phyloP scores from a whole-genome alignment of 2,329 filamentous ascomycete genomes.

The Hymenoscyphus fructigenus region DNA sequence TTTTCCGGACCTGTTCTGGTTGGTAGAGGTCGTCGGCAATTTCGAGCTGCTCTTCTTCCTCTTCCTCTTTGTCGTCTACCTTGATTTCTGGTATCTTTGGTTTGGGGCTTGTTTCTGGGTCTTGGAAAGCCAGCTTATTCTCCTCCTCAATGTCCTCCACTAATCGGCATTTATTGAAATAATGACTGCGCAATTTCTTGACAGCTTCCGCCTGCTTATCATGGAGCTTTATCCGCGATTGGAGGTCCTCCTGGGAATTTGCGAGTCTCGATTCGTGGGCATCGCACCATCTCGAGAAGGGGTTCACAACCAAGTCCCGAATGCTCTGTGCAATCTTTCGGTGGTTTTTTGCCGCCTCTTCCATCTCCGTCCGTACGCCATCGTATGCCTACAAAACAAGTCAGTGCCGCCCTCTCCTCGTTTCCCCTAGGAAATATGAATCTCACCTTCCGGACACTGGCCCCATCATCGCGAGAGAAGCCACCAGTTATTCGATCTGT shows the following conservation, averaged over 20 bases:
- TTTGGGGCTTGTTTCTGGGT: constrained; percentile 70
- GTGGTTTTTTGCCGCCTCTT: constrained; percentile 84
- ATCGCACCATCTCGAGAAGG: constrained; percentile 95
- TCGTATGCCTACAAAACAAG: constrained; percentile 72
- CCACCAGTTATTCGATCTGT: constrained; percentile 81
- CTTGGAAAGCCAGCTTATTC: constrained; percentile 96
- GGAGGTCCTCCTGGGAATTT: constrained; percentile 92
- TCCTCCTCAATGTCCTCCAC: constrained; percentile 97
- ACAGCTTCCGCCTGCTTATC: constrained; percentile 87
- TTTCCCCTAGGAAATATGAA: constrained; percentile 42
- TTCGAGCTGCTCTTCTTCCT: constrained; percentile 79
- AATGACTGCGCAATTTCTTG: constrained; percentile 90
- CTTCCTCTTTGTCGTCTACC: constrained; percentile 67
- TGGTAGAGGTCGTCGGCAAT: constrained; percentile 87
- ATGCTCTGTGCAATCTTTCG: constrained; percentile 96
- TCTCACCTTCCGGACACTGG: constrained; percentile 95
- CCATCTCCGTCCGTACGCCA: constrained; percentile 88
- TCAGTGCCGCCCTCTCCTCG: constrained; percentile 21
- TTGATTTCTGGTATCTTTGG: constrained; percentile 80
- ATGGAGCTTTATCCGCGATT: constrained; percentile 85
- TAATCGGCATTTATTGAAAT: constrained; percentile 98
- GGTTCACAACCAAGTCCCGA: constrained; percentile 89
- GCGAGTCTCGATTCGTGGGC: constrained; percentile 89
- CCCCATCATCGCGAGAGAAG: constrained; percentile 89
- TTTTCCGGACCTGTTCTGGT: constrained; percentile 86